Base-by-base conservation (phyloP, 2,329 filamentous ascomycete species). In the Colletotrichum agaves region DNA sequence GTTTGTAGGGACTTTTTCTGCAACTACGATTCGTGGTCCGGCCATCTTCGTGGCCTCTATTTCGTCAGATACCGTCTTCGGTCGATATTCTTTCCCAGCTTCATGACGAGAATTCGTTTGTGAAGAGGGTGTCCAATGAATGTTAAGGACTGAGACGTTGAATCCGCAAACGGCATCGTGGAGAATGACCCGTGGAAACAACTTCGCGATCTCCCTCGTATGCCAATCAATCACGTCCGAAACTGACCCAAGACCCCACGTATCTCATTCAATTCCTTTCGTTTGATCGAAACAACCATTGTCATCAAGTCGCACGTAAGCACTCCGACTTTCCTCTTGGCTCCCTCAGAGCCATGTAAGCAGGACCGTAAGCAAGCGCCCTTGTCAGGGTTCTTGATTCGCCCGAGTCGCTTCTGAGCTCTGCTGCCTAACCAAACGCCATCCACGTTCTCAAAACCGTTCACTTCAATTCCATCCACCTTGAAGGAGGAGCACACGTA, bases 291-390 rank as follows among this genome's bases (percentile, higher is more conserved):
- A 53, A 53, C 31, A 23, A 17, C 19, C 17, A 27, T 8, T 17
- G 21, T 6, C 23, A 58, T 37, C 23, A 37, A 15, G 21, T 21
- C 35, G 58, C 58, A 23, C 58, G 35, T 52, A 21, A 52, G 46
- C 46, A 35, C 21, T 46, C 31, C 27, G 41, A n/a, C 23, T 27
- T n/a, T 59, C 33, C 31, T 19, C 52, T 60, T 67, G 64, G 61
- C 65, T 41, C 61, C 41, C 41, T 59, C 53, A 46, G 12, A 41
- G 65, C 65, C 65, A 39, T 61, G 65, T 68, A 65, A 68, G 65
- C 65, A 23, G 41, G 41, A 39, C 47, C 61, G 65, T 68, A 59
- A 68, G 65, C 65, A 65, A 41, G 35, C 21, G 35, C 21, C 35
- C 15, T 37, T 21, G 7, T 13, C 17, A 23, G 15, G 15, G 23